phyloP scores from a whole-genome alignment of 805 yeast genomes.

The Schizosaccharomyces lindneri region DNA sequence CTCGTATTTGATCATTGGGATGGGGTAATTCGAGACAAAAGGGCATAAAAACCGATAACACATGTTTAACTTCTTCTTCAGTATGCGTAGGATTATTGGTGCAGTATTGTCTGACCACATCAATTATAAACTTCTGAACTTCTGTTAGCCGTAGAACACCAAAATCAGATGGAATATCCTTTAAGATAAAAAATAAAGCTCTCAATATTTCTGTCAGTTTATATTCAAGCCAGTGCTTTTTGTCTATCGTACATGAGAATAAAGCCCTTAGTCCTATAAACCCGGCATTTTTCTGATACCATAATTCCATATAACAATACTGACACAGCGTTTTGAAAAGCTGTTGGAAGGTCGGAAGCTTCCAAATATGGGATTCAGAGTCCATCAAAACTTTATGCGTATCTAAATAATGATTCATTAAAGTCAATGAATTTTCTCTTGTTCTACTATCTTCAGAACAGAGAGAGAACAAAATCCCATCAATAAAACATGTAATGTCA shows the following conservation, averaged over 20 bases:
- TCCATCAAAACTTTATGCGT: not conserved
- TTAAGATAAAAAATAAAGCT: constrained; percentile 65
- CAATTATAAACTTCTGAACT: constrained; percentile 26
- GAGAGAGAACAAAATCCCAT: not conserved
- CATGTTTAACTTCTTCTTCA: constrained; percentile 10
- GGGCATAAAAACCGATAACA: constrained; percentile 43
- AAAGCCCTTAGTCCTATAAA: constrained; percentile 57
- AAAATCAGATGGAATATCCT: constrained; percentile 74
- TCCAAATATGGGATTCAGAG: not conserved
- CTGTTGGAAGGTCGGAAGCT: not conserved
- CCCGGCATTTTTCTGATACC: constrained; percentile 71
- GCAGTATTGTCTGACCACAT: not conserved
- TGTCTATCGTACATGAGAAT: constrained; percentile 39
- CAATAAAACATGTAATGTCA: not conserved
- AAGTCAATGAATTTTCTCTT: not conserved
- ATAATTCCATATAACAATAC: constrained; percentile 71
- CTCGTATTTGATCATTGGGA: constrained; percentile 59
- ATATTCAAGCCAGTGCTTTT: constrained; percentile 45
- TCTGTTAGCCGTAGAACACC: constrained; percentile 53
- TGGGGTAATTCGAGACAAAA: constrained; percentile 81
- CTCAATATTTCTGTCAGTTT: constrained; percentile 67
- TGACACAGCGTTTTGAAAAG: constrained; percentile 28
- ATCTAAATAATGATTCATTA: not conserved
- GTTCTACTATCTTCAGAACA: not conserved
- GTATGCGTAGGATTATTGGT: not conserved